phyloP scores from a whole-genome alignment of 768 basidiomycete genomes.

The Boletus bicolor region DNA sequence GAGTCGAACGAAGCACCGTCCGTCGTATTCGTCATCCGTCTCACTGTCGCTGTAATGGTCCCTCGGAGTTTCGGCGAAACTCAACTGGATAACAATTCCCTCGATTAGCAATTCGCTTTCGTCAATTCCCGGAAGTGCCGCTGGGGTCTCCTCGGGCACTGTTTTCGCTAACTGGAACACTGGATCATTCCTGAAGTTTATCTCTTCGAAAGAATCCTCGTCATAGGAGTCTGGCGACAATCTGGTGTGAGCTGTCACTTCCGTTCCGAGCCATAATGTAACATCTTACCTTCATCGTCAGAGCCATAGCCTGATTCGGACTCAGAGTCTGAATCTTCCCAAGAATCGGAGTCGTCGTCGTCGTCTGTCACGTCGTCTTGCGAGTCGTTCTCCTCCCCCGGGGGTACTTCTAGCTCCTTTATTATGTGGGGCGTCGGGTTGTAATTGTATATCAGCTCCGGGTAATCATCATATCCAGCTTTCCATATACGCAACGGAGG shows the following conservation, averaged over 20 bases:
- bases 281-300: neutral
- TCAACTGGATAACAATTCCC: neutral
- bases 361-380: neutral
- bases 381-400: neutral
- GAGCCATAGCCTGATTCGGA: neutral
- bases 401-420: neutral
- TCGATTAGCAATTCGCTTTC: slow-evolving; percentile 8
- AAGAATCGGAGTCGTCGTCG: neutral
- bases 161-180: neutral
- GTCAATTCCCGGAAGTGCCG: neutral
- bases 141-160: neutral
- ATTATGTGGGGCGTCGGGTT: neutral
- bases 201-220: neutral
- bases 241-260: neutral
- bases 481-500: slow-evolving; percentile 14
- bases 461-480: neutral
- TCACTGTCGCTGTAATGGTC: neutral
- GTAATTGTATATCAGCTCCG: slow-evolving; percentile 9
- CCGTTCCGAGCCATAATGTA: neutral
- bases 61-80: neutral
- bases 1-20: neutral
- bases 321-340: neutral
- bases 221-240: neutral
- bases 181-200: neutral
- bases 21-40: neutral